Base-by-base conservation (phyloP, 306 rosid genomes). In the Fagus crenata region DNA sequence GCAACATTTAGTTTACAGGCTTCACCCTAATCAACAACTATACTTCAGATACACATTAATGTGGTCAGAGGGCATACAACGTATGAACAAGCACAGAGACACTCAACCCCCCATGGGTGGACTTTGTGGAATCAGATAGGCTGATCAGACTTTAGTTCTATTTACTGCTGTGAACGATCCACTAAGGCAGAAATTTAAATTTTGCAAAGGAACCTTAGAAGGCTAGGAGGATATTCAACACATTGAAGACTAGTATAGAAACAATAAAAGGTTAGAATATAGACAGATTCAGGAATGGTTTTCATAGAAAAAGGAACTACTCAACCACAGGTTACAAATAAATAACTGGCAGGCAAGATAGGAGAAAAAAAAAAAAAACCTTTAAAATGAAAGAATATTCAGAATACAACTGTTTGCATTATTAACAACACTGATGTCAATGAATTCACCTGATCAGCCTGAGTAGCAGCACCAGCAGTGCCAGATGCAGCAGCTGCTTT, bases 391-490 rank as follows among this genome's bases (percentile, higher is more conserved):
- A 22, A 11, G 8, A 61, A 61, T 3, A 31, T 32, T n/a, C 22
- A 70, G 53, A 53, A 13, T 18, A 53, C 8, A n/a, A 71, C 39
- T 75, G 31, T 17, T 53, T 67, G 9, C 18, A 7, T 7, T 14
- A 63, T 39, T 63, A 68, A 58, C 49, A 35, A 53, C 8, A 36
- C 9, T 15, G 5, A 64, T 75, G 49, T 32, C 69, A 73, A 82
- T 4, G 33, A 78, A 83, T 72, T 61, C 78, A 96, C 99, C 85
- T 82, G 90, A 84, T 88, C 92, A 14, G 49, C 82, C 84, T 83
- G 92, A 67, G 68, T 56, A 58, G 86, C 81, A 63, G 79, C 84
- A 77, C 78, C 74, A 28, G 81, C 82, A 70, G 86, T 75, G 31
- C 88, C 97, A 33, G 88, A 72, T 14, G 82, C 78, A 60, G 90